Evolutionary conservation across 371 early-diverging fungal species (phyloP), one percentile per base, ranked within the genome.

Genomic region (Lichtheimia hyalospora): DNA sequence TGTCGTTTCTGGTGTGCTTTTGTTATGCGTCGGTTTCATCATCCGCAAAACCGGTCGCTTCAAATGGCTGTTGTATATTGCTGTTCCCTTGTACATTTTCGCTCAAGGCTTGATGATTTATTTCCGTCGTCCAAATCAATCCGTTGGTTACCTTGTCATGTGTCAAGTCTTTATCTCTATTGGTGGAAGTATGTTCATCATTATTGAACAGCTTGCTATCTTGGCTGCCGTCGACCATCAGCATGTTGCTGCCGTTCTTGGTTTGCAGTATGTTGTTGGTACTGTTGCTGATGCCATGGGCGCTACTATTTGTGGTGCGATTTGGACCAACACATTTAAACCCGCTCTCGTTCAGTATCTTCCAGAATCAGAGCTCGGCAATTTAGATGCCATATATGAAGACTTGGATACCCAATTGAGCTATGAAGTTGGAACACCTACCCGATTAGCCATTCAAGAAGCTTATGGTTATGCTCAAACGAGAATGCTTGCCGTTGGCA

Each of bases 171-270:
- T 62, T 15, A 63, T 60, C 34, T 63, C 63, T 21, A 63, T 63
- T 24, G 63, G 63, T 54, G 63, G 63, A 25, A 52, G 53, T 48
- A 63, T 63, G 54, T 63, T 63, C 21, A 63, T 63, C 28, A 59
- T 63, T 20, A 41, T 60, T 16, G 60, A 59, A 42, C 63, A 63
- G 23, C 25, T 63, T 14, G 63, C 63, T 1, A 60, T 63, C 24
- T 59, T 63, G 59, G 63, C 63, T 25, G 63, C 63, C 10, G 63
- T 63, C 5, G 63, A 63, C 13, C 63, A 63, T 46, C 63, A 63
- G 23, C 53, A 63, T 49, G 49, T 63, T 5, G 63, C 63, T 39
- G 63, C 63, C 12, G 48, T 46, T 6, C 60, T 63, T 21, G 63
- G 43, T 24, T 23, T 63, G 20, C 24, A 60, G n/a, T 63, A 25